Conservation (phyloP, 2,329 filamentous ascomycete species). For the Arthrinium phaeospermum region DNA sequence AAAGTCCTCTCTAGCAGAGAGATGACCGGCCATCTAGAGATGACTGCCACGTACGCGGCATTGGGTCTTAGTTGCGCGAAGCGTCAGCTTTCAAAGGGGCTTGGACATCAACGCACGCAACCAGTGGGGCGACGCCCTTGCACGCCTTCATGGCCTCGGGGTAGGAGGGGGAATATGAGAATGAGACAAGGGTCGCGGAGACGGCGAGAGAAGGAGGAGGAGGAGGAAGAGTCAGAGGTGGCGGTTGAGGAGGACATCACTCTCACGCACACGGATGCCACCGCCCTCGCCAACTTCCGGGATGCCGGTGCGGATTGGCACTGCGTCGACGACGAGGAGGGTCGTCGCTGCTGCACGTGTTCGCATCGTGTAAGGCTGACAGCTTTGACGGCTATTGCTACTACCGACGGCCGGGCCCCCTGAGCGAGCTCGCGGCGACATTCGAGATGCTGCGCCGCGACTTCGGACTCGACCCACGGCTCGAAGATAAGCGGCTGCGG, state of each 20-base stretch:
- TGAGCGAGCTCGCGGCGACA: background rate
- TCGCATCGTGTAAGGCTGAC: background rate
- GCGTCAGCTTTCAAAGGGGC: background rate
- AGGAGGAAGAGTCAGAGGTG: background rate
- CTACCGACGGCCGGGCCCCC: too few species aligned
- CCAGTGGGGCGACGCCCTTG: background rate
- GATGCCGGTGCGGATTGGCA: background rate
- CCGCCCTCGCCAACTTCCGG: background rate
- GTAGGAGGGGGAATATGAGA: background rate
- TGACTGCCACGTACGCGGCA: conserved; percentile 33
- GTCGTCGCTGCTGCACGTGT: background rate
- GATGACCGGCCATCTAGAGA: conserved; percentile 27
- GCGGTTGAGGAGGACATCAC: background rate
- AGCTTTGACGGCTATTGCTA: background rate
- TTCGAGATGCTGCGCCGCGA: conserved; percentile 1
- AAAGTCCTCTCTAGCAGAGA: background rate
- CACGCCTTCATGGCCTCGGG: background rate
- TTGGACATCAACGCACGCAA: background rate
- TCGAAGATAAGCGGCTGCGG: background rate
- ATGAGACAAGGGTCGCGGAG: too few species aligned
- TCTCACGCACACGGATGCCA: background rate
- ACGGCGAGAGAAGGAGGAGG: background rate
- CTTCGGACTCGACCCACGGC: background rate
- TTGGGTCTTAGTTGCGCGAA: background rate
- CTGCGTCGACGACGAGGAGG: background rate